Percentiles rank a stretch among this genome's conserved stretches.
Conservation (phyloP, 2,329 filamentous ascomycete species). For the Apiospora marii region DNA sequence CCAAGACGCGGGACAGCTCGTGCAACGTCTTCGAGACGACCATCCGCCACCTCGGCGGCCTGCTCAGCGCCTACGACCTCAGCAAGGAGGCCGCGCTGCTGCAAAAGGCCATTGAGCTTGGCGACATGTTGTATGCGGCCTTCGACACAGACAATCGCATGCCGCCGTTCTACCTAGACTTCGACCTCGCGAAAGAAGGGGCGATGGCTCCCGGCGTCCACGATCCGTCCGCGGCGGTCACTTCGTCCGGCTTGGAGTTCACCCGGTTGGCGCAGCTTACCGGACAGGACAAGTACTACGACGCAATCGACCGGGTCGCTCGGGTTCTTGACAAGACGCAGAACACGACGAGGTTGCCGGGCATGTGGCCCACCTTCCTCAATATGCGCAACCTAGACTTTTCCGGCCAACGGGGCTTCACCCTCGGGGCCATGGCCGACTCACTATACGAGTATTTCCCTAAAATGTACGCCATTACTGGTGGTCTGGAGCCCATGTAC, state of each 20-base stretch:
- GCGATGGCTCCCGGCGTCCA: constrained; percentile 42
- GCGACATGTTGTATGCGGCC: constrained; percentile 55
- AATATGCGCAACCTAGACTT: constrained; percentile 62
- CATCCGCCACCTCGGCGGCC: constrained; percentile 55
- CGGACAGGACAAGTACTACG: constrained; percentile 73
- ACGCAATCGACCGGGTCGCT: constrained; percentile 78
- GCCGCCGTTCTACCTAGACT: constrained; percentile 66
- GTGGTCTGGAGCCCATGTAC: constrained; percentile 68
- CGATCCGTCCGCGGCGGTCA: constrained; percentile 50
- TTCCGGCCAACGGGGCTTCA: constrained; percentile 50
- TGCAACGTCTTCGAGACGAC: constrained; percentile 57
- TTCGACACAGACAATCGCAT: constrained; percentile 59
- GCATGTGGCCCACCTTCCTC: constrained; percentile 76
- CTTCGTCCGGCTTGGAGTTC: constrained; percentile 75
- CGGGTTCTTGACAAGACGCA: constrained; percentile 74
- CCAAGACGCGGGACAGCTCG: constrained; percentile 46
- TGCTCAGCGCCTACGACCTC: constrained; percentile 56
- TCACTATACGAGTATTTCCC: constrained; percentile 67
- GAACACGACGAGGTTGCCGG: constrained; percentile 73
- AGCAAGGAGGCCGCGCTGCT: constrained; percentile 50
- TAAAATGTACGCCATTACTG: constrained; percentile 71
- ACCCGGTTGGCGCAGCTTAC: constrained; percentile 75
- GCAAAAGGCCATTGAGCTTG: constrained; percentile 54
- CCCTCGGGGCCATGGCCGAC: constrained; percentile 62
- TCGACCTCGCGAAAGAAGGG: constrained; percentile 45